A percentile compares a stretch with the other conserved stretches of the same genome.
Conservation (phyloP, 2,329 filamentous ascomycete species). For the Alternaria sp. region DNA sequence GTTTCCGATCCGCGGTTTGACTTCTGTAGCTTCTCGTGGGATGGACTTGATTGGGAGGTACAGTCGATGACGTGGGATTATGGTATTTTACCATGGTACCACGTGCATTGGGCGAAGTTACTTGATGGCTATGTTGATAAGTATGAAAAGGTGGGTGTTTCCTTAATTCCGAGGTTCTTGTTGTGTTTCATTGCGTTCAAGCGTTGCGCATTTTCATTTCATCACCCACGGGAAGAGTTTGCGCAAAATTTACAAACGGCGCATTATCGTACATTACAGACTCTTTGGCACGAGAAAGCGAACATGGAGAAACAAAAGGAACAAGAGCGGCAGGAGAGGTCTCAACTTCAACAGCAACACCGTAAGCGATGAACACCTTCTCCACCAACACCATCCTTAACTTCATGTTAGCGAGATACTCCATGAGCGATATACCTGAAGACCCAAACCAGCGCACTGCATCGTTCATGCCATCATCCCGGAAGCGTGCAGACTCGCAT, state of each 20-base stretch:
- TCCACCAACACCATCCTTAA: neutral
- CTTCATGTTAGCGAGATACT: slow-evolving; percentile 1
- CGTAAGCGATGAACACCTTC: slow-evolving; percentile 1
- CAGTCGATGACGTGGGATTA: slow-evolving; percentile 16
- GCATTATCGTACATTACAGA: neutral
- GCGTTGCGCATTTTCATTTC: neutral
- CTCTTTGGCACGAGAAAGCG: neutral
- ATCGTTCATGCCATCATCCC: slow-evolving; percentile 4
- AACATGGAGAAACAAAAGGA: slow-evolving; percentile 6
- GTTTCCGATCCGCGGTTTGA: slow-evolving; percentile 1
- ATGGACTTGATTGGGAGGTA: slow-evolving; percentile 11
- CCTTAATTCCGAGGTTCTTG: neutral
- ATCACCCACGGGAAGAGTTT: neutral
- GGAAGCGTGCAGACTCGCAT: slow-evolving; percentile 20
- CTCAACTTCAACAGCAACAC: slow-evolving; percentile 7
- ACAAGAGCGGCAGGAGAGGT: slow-evolving; percentile 10
- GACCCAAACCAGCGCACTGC: neutral
- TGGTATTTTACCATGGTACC: neutral
- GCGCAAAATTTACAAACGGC: neutral
- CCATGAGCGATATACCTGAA: slow-evolving; percentile 9
- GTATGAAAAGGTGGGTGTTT: neutral
- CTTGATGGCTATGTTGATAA: neutral
- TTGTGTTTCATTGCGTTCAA: neutral
- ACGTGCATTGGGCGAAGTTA: neutral
- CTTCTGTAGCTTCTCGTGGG: neutral